Conservation (phyloP, 768 basidiomycete genomes). For the Leccinum ochraceum region DNA sequence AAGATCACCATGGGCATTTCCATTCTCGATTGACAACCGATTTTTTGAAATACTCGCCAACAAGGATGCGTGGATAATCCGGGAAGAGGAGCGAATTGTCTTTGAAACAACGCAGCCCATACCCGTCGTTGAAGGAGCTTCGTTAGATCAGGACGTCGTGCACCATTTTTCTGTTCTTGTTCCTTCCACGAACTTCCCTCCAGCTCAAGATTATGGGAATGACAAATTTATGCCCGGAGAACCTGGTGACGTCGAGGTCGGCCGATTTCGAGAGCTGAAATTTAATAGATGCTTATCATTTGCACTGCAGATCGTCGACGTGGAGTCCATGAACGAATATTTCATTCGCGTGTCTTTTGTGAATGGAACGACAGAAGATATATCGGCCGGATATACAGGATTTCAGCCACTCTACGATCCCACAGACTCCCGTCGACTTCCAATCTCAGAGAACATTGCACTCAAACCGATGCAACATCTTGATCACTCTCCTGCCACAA, state of each 20-base stretch:
- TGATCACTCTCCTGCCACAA: not conserved
- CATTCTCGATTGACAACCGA: not conserved
- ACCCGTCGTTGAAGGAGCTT: not conserved
- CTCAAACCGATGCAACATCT: not conserved
- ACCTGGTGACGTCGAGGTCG: not conserved
- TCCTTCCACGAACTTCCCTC: constrained; percentile 25
- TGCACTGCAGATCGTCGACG: not conserved
- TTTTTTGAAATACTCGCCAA: constrained; percentile 4
- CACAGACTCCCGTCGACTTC: not conserved
- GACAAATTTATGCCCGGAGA: not conserved
- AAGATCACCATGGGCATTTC: not conserved
- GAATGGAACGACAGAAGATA: constrained; percentile 2
- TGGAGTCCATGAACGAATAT: constrained; percentile 10
- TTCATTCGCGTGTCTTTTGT: constrained; percentile 9
- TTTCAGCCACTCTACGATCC: constrained; percentile 5
- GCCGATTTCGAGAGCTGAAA: not conserved
- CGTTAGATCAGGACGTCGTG: not conserved
- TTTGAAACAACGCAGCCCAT: constrained; percentile 20
- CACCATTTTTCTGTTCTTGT: constrained; percentile 20
- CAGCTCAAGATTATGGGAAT: constrained; percentile 1
- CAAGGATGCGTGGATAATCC: constrained; percentile 17
- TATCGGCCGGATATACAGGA: constrained; percentile 10
- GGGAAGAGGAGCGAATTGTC: constrained; percentile 20
- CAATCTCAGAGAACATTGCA: not conserved
- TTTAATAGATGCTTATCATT: not conserved